Base-by-base conservation (phyloP, 495 filamentous ascomycete genomes). In the Neurospora pannonica region DNA sequence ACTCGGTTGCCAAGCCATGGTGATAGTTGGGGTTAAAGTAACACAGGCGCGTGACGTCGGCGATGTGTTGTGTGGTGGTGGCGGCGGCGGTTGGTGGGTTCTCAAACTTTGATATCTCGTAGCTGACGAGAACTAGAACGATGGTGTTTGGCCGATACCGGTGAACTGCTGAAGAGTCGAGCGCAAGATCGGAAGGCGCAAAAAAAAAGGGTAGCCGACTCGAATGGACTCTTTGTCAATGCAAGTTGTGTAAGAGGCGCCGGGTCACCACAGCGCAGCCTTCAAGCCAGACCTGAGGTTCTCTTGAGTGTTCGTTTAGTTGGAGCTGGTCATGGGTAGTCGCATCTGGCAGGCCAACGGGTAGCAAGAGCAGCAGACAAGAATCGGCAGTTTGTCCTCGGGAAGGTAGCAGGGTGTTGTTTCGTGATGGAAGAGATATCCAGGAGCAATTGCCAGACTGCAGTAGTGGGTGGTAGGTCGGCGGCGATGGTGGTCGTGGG, bases 1-100 rank as follows among this genome's bases (percentile, higher is more conserved):
- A 81, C 93, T 88, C 39, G 96, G 97, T 86, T 97, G 94, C 96
- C 96, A 99, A 80, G 90, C 90, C 94, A 97, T 97, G 79, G 81
- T 77, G 73, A 72, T 76, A 28, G 43, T 24, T 34, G 42, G 34
- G 62, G 74, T 43, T 19, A 71, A 48, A 71, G 69, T 15, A 3
- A 42, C 24, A 36, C 38, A 24, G 43, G 38, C 9, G 34, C 19
- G 37, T 71, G 37, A 67, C 24, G 19, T 46, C 36, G 69, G 75
- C 70, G 54, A 70, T 70, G 72, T 67, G 54, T 37, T 24, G 46
- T 31, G 72, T 70, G 38, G 48, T 70, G 38, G 48, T 60, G 39
- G 76, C 38, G 71, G 72, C 67, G 43, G 73, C 42, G 71, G 71
- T n/a, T 60, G 54, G 70, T 24, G 70, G 42, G 74, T 71, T 38